Evolutionary conservation across 2,329 filamentous ascomycete species (phyloP).

Genomic region (Microdochium trichocladiopsis): DNA sequence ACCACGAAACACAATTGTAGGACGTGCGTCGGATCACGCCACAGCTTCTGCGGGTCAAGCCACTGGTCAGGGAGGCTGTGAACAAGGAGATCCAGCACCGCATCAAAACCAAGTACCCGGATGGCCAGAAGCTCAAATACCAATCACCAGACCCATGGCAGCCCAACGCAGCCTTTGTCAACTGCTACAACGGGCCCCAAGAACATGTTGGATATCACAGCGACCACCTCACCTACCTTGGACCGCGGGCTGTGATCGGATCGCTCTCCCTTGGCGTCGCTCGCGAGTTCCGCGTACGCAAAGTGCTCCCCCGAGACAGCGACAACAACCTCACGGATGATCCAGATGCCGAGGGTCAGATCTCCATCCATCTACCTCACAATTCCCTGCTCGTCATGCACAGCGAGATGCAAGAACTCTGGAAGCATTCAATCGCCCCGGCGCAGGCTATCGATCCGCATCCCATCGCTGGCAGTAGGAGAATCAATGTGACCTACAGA

Average conservation of each 20-base stretch:
- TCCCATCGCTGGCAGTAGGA: slow-evolving; percentile 67
- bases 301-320: slow-evolving; percentile 56
- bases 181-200: slow-evolving; percentile 78
- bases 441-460: slow-evolving; percentile 76
- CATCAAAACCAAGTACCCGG: slow-evolving; percentile 61
- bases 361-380: slow-evolving; percentile 88
- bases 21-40: slow-evolving; percentile 74
- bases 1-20: slow-evolving; percentile 26
- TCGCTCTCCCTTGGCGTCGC: slow-evolving; percentile 86
- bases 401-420: slow-evolving; percentile 94
- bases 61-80: slow-evolving; percentile 65
- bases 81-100: slow-evolving; percentile 70
- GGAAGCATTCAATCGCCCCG: slow-evolving; percentile 83
- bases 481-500: slow-evolving; percentile 93
- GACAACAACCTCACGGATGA: slow-evolving; percentile 31
- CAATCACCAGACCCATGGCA: slow-evolving; percentile 70
- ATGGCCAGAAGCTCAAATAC: slow-evolving; percentile 65
- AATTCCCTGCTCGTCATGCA: slow-evolving; percentile 95
- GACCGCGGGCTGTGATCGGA: slow-evolving; percentile 81
- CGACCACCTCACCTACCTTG: slow-evolving; percentile 89
- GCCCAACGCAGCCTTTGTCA: slow-evolving; percentile 89
- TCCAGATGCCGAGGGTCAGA: slow-evolving; percentile 70
- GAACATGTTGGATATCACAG: slow-evolving; percentile 89
- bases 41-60: slow-evolving; percentile 62
- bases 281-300: slow-evolving; percentile 85